Evolutionary conservation across 768 basidiomycete species (phyloP).

Genomic region (Arthromyces matolae): DNA sequence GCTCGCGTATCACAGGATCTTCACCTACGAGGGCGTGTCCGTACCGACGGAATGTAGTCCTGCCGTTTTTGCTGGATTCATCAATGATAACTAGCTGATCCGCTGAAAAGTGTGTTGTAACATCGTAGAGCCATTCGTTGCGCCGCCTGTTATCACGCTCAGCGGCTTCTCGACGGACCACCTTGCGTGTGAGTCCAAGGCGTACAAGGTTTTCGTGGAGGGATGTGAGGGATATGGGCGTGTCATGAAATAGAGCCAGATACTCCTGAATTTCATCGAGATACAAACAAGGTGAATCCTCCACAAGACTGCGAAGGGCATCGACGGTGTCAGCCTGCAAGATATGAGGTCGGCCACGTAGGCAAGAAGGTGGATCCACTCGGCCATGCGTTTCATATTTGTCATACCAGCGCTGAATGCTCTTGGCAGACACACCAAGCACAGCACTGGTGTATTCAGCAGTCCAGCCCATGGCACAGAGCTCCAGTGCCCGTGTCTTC

Average conservation of each 20-base stretch:
- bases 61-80: constrained; percentile 31
- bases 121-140: constrained; percentile 14
- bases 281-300: constrained; percentile 16
- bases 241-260: constrained; percentile 15
- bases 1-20: constrained; percentile 16
- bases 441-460: too few relatives aligned
- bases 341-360: constrained; percentile 4
- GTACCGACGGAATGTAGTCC: constrained; percentile 22
- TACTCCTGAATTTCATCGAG: constrained; percentile 23
- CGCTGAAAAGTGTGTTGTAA: constrained; percentile 7
- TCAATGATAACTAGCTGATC: constrained; percentile 21
- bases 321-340: constrained; percentile 8
- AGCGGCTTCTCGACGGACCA: constrained; percentile 15
- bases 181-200: constrained; percentile 21
- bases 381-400: constrained; percentile 9
- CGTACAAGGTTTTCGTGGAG: constrained; percentile 16
- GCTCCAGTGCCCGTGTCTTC: too few relatives aligned
- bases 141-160: constrained; percentile 18
- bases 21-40: constrained; percentile 24
- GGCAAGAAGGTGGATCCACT: constrained; percentile 7
- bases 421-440: neutral
- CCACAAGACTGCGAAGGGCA: constrained; percentile 9
- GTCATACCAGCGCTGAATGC: neutral
- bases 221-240: constrained; percentile 14
- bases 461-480: too few relatives aligned